A percentile compares a stretch with the other conserved stretches of the same genome.
These are phyloP conservation scores for Wickerhamomyces sp. DNA, from an alignment of 1,139 yeast species.

Conservation along the genomic window DNA sequence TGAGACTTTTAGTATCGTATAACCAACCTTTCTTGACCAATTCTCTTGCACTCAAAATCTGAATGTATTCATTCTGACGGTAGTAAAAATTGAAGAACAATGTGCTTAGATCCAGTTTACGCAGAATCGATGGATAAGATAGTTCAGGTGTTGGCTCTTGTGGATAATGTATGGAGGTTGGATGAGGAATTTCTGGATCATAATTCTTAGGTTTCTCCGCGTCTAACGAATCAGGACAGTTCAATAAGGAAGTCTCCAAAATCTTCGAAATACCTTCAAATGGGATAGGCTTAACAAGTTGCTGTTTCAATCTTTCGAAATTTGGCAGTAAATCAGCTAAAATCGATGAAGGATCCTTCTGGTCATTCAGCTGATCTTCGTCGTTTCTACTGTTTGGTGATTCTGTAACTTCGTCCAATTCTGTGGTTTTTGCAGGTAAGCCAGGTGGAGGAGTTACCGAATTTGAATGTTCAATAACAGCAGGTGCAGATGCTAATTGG, in stretches of 20 bases:
- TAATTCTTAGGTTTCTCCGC: constrained; percentile 84
- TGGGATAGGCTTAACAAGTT: constrained; percentile 49
- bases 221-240: constrained; percentile 91
- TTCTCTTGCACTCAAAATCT: constrained; percentile 82
- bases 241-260: constrained; percentile 71
- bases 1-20: constrained; percentile 68
- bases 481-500: neutral
- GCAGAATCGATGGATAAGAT: constrained; percentile 41
- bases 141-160: constrained; percentile 57
- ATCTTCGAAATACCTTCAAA: constrained; percentile 45
- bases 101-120: constrained; percentile 81
- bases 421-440: no score
- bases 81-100: constrained; percentile 88
- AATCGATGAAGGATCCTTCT: constrained; percentile 27
- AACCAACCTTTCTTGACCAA: constrained; percentile 82
- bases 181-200: constrained; percentile 79
- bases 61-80: constrained; percentile 63
- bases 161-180: constrained; percentile 89
- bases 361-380: neutral
- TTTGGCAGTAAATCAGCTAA: constrained; percentile 41
- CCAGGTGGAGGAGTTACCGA: no score
- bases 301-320: constrained; percentile 40
- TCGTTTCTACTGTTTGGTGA: constrained; percentile 11
- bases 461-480: constrained; percentile 1
- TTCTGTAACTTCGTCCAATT: no score